phyloP scores from a whole-genome alignment of 2,329 filamentous ascomycete genomes.

The Pseudocercospora crystallina region DNA sequence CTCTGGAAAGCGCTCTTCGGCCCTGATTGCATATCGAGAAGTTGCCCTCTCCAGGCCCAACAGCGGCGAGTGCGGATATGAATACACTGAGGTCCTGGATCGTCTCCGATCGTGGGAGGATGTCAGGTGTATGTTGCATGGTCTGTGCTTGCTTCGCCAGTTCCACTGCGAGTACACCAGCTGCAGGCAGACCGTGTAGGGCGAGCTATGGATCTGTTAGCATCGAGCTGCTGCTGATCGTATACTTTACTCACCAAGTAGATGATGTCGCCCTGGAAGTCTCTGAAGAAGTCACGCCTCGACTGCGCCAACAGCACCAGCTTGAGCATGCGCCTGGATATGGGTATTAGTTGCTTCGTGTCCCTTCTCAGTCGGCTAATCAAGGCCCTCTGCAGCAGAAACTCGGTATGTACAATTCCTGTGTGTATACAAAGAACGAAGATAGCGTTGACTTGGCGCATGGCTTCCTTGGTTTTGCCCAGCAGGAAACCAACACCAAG shows the following conservation, averaged over 20 bases:
- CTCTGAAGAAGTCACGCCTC: constrained; percentile 41
- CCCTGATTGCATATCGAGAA: constrained; percentile 45
- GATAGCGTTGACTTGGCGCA: constrained; percentile 42
- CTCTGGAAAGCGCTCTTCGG: constrained; percentile 41
- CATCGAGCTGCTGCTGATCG: no score
- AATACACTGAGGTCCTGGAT: constrained; percentile 49
- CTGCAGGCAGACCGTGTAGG: constrained; percentile 43
- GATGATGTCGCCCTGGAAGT: constrained; percentile 45
- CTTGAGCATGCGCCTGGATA: constrained; percentile 40
- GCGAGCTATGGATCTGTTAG: constrained; percentile 25
- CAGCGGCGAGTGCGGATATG: constrained; percentile 41
- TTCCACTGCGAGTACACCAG: constrained; percentile 45
- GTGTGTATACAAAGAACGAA: constrained; percentile 41
- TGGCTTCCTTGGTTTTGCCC: constrained; percentile 18
- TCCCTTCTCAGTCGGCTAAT: constrained; percentile 43
- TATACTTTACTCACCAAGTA: constrained; percentile 33
- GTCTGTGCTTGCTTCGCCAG: constrained; percentile 45
- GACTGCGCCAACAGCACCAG: constrained; percentile 40
- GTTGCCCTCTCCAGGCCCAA: constrained; percentile 42
- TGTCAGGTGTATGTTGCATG: constrained; percentile 30
- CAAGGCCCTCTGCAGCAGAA: constrained; percentile 59
- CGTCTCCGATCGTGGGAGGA: constrained; percentile 44
- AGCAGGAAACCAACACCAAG: constrained; percentile 11
- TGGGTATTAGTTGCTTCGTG: constrained; percentile 38
- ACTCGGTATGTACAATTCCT: constrained; percentile 56